Conservation (phyloP, 2,329 filamentous ascomycete species). For the Colletotrichum sp. region DNA sequence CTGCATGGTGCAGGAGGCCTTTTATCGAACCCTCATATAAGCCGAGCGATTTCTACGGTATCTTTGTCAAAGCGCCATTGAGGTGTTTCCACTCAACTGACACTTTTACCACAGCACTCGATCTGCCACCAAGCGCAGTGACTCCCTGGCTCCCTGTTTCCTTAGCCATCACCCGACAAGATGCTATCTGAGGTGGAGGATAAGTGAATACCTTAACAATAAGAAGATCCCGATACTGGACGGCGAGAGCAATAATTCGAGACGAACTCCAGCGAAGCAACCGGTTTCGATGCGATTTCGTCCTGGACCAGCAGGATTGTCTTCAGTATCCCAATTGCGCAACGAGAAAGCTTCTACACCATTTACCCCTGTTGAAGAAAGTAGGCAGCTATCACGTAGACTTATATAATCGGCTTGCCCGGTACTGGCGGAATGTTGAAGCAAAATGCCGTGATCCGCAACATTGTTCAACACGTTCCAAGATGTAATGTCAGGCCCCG, state of each 20-base stretch:
- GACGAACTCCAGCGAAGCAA: background rate
- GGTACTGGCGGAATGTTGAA: too few species aligned
- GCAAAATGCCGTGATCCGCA: too few species aligned
- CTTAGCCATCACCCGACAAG: too few species aligned
- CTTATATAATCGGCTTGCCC: background rate
- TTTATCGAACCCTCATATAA: accelerated
- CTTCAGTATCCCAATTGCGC: background rate
- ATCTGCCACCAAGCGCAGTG: accelerated
- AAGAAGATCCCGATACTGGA: background rate
- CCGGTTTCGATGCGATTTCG: too few species aligned
- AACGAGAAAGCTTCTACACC: too few species aligned
- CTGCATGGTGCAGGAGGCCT: accelerated
- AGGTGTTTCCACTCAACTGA: too few species aligned
- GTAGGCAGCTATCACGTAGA: background rate
- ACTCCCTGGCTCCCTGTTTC: background rate
- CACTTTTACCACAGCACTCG: accelerated
- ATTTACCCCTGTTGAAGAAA: background rate
- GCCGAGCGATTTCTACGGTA: accelerated
- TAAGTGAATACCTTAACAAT: background rate
- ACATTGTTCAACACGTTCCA: accelerated
- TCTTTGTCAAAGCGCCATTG: background rate
- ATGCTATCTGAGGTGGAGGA: too few species aligned
- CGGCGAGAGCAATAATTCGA: accelerated
- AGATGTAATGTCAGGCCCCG: background rate
- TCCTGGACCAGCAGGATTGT: too few species aligned